Evolutionary conservation across 139 green algal species (phyloP).

Genomic region (Micractinium conductrix): DNA sequence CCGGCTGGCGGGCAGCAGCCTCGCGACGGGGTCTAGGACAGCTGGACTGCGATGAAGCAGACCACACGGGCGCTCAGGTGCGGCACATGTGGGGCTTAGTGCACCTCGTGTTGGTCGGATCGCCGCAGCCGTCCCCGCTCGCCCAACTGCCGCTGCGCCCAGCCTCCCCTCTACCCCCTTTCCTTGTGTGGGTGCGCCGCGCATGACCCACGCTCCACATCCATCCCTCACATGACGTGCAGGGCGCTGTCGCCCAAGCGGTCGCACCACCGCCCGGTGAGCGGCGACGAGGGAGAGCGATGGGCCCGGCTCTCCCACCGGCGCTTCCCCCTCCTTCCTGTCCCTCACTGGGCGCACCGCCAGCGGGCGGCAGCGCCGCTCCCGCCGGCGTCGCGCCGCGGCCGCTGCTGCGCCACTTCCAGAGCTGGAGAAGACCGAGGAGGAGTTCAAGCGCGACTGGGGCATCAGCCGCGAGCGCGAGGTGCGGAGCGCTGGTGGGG

Average conservation of each 20-base stretch:
- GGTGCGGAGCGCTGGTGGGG: slow-evolving; percentile 8
- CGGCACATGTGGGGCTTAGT: not conserved
- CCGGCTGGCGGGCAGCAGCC: not conserved
- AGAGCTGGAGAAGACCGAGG: slow-evolving; percentile 27
- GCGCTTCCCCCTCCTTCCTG: not conserved
- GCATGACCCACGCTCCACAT: not conserved
- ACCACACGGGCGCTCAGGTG: not conserved
- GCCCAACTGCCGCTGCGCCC: not conserved
- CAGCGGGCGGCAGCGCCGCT: not conserved
- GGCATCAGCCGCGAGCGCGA: slow-evolving; percentile 35
- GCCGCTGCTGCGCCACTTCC: slow-evolving; percentile 17
- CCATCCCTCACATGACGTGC: not conserved
- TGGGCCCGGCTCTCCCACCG: not conserved
- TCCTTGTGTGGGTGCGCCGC: not conserved
- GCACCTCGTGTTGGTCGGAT: no score
- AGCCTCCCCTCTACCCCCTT: not conserved
- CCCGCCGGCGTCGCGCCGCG: not conserved
- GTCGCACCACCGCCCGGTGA: not conserved
- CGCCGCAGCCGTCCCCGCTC: no score
- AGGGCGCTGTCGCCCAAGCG: slow-evolving; percentile 33
- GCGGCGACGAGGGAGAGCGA: slow-evolving; percentile 16
- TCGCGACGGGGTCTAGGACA: not conserved
- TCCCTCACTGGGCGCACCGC: slow-evolving; percentile 1
- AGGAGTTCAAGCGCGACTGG: slow-evolving; percentile 45
- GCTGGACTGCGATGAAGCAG: slow-evolving; percentile 11